Percentiles rank a stretch among this genome's conserved stretches.
Evolutionary conservation across 768 basidiomycete genomes (phyloP).

Genomic region (Rubroboletus pulcherrimus): DNA sequence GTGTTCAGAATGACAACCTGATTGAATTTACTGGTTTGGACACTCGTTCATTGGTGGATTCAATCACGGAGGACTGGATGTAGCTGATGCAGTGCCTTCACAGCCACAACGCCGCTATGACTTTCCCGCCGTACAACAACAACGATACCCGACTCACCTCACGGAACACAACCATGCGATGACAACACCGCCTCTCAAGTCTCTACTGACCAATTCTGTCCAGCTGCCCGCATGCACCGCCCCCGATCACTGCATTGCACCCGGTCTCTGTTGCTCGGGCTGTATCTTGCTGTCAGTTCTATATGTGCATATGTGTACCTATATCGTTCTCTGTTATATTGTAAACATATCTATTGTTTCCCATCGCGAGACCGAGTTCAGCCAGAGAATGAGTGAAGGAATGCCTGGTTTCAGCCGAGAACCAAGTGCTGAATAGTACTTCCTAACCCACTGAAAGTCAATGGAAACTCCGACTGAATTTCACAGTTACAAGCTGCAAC

Average conservation of each 20-base stretch:
- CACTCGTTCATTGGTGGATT: not conserved
- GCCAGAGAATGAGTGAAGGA: not conserved
- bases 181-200: not conserved
- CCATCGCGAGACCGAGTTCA: no score
- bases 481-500: not conserved
- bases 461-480: not conserved
- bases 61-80: not conserved
- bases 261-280: not conserved
- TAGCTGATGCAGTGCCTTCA: no score
- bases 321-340: not conserved
- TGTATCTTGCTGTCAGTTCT: not conserved
- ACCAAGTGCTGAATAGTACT: not conserved
- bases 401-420: not conserved
- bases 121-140: no score
- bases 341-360: no score
- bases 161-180: no score
- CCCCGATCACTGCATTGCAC: not conserved
- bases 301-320: not conserved
- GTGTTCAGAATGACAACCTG: not conserved
- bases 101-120: no score
- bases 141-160: no score
- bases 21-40: not conserved
- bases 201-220: not conserved
- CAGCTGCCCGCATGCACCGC: not conserved
- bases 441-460: not conserved